Conservation (phyloP, 257 asterid genomes). For the Solanum gracilifrons region DNA sequence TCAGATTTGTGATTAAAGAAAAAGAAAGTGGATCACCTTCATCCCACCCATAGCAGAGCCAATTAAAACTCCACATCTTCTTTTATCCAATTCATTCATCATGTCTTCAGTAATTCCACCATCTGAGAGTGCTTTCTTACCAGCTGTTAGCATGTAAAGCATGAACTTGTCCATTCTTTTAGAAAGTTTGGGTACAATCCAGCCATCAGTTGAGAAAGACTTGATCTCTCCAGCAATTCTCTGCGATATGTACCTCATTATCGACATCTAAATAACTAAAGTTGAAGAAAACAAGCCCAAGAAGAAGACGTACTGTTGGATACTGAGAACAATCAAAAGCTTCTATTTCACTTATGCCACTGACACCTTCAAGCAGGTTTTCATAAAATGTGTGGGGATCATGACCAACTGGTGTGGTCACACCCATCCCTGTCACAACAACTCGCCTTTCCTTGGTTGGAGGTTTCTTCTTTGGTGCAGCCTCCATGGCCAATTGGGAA, state of each 20-base stretch:
- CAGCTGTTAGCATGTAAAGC: constrained; percentile 96
- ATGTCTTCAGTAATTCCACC: constrained; percentile 71
- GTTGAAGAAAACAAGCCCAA: neutral
- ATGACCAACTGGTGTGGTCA: constrained; percentile 74
- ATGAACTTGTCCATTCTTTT: constrained; percentile 92
- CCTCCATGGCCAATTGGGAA: constrained; percentile 43
- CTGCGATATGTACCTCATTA: constrained; percentile 29
- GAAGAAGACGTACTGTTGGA: constrained; percentile 64
- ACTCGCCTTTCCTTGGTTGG: constrained; percentile 69
- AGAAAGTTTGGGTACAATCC: constrained; percentile 88
- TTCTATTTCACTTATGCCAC: constrained; percentile 88
- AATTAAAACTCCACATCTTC: constrained; percentile 78
- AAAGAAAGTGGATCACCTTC: constrained; percentile 42
- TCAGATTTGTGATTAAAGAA: neutral
- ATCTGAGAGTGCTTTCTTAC: constrained; percentile 89
- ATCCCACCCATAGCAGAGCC: constrained; percentile 98
- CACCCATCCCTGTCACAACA: constrained; percentile 97
- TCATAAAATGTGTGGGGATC: constrained; percentile 71
- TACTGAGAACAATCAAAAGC: constrained; percentile 77
- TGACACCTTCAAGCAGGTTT: constrained; percentile 78
- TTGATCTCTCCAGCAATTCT: constrained; percentile 97
- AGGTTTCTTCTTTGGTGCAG: constrained; percentile 41
- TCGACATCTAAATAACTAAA: constrained; percentile 9
- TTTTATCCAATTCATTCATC: constrained; percentile 61
- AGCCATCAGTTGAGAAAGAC: constrained; percentile 81